Evolutionary conservation across 2,329 filamentous ascomycete species (phyloP).

Genomic region (Dactylellina cionopaga): DNA sequence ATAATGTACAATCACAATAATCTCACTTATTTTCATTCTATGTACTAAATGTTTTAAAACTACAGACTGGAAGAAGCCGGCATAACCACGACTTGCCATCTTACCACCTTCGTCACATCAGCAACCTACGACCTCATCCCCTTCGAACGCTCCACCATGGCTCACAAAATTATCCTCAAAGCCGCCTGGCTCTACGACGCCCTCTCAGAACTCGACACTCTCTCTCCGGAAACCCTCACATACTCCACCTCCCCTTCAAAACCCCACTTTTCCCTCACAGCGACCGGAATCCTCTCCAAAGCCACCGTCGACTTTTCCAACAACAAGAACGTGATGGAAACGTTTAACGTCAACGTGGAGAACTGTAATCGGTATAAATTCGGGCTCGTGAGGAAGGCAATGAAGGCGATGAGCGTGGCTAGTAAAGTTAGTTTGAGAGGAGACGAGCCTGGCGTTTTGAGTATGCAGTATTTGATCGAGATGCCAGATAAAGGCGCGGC

Average conservation of each 20-base stretch:
- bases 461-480: slow-evolving; percentile 95
- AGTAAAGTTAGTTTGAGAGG: slow-evolving; percentile 91
- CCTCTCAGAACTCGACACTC: slow-evolving; percentile 67
- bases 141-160: slow-evolving; percentile 80
- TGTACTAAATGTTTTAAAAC: background rate
- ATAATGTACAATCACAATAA: slow-evolving; percentile 69
- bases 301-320: slow-evolving; percentile 74
- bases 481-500: slow-evolving; percentile 31
- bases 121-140: slow-evolving; percentile 81
- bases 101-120: slow-evolving; percentile 84
- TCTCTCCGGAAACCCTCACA: slow-evolving; percentile 77
- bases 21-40: background rate
- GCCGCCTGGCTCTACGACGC: slow-evolving; percentile 65
- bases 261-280: slow-evolving; percentile 80
- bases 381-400: slow-evolving; percentile 82
- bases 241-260: slow-evolving; percentile 72
- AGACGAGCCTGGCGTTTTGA: slow-evolving; percentile 88
- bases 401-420: slow-evolving; percentile 90
- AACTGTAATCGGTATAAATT: slow-evolving; percentile 85
- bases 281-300: slow-evolving; percentile 69
- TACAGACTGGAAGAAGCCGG: slow-evolving; percentile 77
- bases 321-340: slow-evolving; percentile 76
- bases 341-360: slow-evolving; percentile 69
- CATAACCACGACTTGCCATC: slow-evolving; percentile 86
- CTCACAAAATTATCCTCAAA: slow-evolving; percentile 92